Evolutionary conservation across 371 early-diverging fungal genomes (phyloP).

Genomic region (Parasitella parasitica): DNA sequence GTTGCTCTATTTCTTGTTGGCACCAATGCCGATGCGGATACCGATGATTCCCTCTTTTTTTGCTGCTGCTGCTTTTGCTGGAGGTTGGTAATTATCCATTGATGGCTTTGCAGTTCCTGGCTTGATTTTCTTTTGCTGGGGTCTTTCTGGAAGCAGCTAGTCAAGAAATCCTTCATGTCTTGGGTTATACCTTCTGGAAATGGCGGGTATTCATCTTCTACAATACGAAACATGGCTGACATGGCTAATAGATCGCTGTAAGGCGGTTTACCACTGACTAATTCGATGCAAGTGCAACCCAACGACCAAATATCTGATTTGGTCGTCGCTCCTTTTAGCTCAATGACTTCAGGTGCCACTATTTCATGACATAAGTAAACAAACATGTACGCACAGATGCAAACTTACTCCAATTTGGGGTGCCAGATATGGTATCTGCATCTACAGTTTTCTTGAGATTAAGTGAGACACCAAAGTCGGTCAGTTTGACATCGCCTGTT

Average conservation of each 20-base stretch:
- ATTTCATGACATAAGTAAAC: conserved; percentile 18
- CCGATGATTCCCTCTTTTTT: not conserved
- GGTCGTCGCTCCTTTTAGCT: conserved; percentile 76
- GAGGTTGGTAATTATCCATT: conserved; percentile 63
- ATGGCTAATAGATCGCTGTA: conserved; percentile 79
- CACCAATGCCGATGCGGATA: not conserved
- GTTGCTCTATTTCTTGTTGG: not conserved
- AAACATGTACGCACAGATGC: not conserved
- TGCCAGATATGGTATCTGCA: conserved; percentile 76
- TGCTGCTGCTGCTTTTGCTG: conserved; percentile 10
- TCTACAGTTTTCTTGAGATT: conserved; percentile 72
- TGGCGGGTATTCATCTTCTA: conserved; percentile 87
- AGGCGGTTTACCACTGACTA: conserved; percentile 87
- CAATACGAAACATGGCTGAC: conserved; percentile 89
- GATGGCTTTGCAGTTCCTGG: conserved; percentile 61
- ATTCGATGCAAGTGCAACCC: conserved; percentile 86
- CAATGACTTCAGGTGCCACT: conserved; percentile 98
- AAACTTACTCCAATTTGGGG: conserved; percentile 91
- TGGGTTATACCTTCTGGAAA: conserved; percentile 80
- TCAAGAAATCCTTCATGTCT: conserved; percentile 74
- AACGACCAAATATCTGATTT: conserved; percentile 92
- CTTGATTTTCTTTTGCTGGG: conserved; percentile 74
- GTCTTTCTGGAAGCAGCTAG: conserved; percentile 80
- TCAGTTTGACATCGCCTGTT: conserved; percentile 91
- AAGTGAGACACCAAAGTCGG: conserved; percentile 94